Base-by-base conservation (phyloP, 352 stramenopile genomes). In the Globisporangium emineosum region DNA sequence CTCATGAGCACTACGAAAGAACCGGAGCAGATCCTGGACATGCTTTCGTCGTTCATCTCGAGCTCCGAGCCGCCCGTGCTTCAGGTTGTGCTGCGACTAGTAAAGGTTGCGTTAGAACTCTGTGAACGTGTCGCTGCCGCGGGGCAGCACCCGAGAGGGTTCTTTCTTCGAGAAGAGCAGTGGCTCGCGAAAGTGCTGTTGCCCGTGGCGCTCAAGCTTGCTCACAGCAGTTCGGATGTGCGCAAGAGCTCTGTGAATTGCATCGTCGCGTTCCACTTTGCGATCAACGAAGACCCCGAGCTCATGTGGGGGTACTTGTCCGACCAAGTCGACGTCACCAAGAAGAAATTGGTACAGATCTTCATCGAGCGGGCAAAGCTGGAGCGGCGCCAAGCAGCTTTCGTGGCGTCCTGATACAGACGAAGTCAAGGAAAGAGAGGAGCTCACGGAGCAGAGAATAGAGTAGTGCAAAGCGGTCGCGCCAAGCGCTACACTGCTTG, bases 301-400 rank as follows among this genome's bases (percentile, higher is more conserved):
- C 60, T 89, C 10, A 57, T 84, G 25, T 60, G 67, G 42, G 75
- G 77, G 55, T 90, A 78, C 54, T 66, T 93, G 23, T 49, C 68
- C 9, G 49, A 72, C 8, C 70, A 83, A n/a, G 60, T 89, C 19
- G 78, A 89, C 59, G 68, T 70, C 32, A 88, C 73, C 8, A 83
- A 78, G 43, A 69, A 70, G 54, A 80, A 77, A 55, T 60, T 93
- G 13, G 72, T 93, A 10, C 72, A 89, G 32, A 91, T 93, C 67
- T 93, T 88, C 71, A 87, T 93, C 32, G 72, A 90, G 54, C 84
- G 82, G 42, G 75, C 71, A n/a, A 81, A 76, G 54, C 71, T 78
- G 54, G 65, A 86, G 50, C 74, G 73, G 10, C 63, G 62, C 3
- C 54, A 61, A 13, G 21, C 12, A 21, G 61, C 29, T 3, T 21